Base-by-base conservation (phyloP, 1,284 basidiomycete species). In the Phylloporus sp. region DNA sequence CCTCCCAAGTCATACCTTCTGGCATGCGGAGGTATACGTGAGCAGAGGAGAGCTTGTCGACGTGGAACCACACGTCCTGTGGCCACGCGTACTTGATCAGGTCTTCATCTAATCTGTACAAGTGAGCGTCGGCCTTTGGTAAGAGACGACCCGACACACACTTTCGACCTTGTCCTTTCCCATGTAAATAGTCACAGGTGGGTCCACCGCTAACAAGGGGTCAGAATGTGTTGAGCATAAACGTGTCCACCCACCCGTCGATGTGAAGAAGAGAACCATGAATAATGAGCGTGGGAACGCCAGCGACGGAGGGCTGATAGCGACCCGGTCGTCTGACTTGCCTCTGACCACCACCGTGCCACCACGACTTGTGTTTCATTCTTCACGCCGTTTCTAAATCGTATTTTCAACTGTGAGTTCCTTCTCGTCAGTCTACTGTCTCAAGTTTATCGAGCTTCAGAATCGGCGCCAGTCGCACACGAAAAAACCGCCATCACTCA, bases 121-220 rank as follows among this genome's bases (percentile, higher is more conserved):
- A 46, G 69, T 62, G 58, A 67, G 60, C 37, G 37, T 58, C 65
- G 69, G 56, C 31, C 22, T 50, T 39, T 62, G 39, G 56, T 31
- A 49, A 32, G 46, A 51, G 53, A 46, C 62, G 64, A 49, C 32
- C n/a, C 15, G 47, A 59, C 34, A 80, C 90, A 70, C 73, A 96
- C 95, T 98, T 82, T 97, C 96, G 66, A 93, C 90, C 80, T 99
- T 98, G 84, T 99, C 97, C 73, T 88, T 90, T 44, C 97, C 97
- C 94, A 98, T 97, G 80, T 97, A 98, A 64, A 98, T 84, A 26
- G 81, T 87, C 5, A 85, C 90, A 2, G 93, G 83, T 2, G 94
- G 93, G 42, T 84, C 78, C 24, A 78, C 72, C 44, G 77, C 89
- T 91, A 31, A 8, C 0, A 18, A 15, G 0, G 17, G 1, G 20